Conservation (phyloP, 2,329 filamentous ascomycete species). For the Sporothrix pallida region DNA sequence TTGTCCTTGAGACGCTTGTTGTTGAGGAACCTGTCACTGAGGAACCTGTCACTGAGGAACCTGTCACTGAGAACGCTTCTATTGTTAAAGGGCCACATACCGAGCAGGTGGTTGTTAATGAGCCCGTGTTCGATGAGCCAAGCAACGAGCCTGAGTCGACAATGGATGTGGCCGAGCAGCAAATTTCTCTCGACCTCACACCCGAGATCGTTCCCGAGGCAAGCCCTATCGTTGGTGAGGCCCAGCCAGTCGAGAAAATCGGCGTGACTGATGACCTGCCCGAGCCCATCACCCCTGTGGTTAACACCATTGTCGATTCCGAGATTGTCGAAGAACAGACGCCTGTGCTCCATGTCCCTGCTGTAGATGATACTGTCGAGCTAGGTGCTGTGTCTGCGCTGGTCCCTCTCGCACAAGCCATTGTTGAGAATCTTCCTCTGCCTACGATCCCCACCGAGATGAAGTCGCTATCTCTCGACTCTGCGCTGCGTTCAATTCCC, state of each 20-base stretch:
- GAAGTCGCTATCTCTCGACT: background rate
- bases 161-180: background rate
- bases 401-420: background rate
- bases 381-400: background rate
- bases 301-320: background rate
- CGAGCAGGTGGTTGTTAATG: background rate
- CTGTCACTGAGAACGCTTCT: too few relatives aligned
- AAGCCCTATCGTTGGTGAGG: background rate
- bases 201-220: background rate
- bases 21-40: too few relatives aligned
- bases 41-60: too few relatives aligned
- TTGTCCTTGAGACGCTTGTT: too few relatives aligned
- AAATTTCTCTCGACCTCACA: background rate
- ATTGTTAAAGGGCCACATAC: too few relatives aligned
- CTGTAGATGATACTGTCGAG: conserved; percentile 14
- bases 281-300: background rate
- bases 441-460: background rate
- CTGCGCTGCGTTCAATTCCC: background rate
- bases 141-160: background rate
- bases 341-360: conserved; percentile 19
- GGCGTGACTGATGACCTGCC: background rate
- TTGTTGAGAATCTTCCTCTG: background rate
- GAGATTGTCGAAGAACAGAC: background rate
- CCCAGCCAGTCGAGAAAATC: background rate
- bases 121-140: too few relatives aligned